Base-by-base conservation (phyloP, 2,329 filamentous ascomycete species). In the Bipolaris victoriae region DNA sequence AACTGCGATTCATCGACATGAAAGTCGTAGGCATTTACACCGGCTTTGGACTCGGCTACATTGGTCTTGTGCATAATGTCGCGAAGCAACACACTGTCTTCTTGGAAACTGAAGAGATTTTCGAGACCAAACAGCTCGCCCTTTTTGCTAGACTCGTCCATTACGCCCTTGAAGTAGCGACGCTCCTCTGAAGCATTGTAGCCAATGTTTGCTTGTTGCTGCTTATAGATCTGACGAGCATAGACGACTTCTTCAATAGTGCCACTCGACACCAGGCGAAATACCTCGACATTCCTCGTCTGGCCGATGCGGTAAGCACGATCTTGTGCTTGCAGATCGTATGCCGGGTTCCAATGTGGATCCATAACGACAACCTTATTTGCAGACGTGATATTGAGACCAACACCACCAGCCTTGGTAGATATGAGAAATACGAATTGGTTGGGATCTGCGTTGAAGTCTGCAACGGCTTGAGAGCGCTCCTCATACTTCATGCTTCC, bases 11-110 rank as follows among this genome's bases (percentile, higher is more conserved):
- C 64, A 15, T 71, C 53, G 52, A 74, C 64, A 58, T 96, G 87
- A 16, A 97, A 83, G 52, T 90, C 88, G n/a, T 88, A 83, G 29
- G 97, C 86, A 26, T 86, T 84, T 9, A 98, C 90, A 0, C 92
- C 94, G 0, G 90, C 92, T 71, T 89, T 91, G 40, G 91, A 91
- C 78, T 99, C 95, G 3, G 95, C 95, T 49, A 99, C 88, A 69
- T 99, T 99, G 26, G 95, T 98, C 77, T 97, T 97, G 80, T 98
- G 97, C 67, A 99, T 92, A 65, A 99, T 98, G 54, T 97, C 92
- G n/a, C 91, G 86, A 5, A 98, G 83, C 13, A 97, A 83, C 11
- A 96, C 85, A 58, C 90, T 90, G 63, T 93, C 86, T 46, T 87
- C 86, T 62, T 92, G 88, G 61, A 91, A 97, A 0, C 87, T 87